phyloP scores from a whole-genome alignment of 2,329 filamentous ascomycete genomes.

The Penicillium vulpinum region DNA sequence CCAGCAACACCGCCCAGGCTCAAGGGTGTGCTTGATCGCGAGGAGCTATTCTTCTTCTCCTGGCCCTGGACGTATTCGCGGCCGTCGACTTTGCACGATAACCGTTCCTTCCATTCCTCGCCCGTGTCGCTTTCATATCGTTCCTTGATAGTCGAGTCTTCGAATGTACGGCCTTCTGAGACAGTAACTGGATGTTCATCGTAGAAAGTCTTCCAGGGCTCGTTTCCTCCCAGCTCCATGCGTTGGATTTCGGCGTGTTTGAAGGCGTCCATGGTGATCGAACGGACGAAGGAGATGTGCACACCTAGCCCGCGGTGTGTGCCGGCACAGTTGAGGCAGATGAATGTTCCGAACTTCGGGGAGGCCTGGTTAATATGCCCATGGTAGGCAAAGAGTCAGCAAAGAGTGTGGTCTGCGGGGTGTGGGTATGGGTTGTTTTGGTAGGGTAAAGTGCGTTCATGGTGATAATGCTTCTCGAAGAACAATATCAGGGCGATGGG shows the following conservation, averaged over 20 bases:
- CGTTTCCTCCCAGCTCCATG: slow-evolving; percentile 91
- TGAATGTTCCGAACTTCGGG: slow-evolving; percentile 97
- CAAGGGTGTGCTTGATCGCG: slow-evolving; percentile 31
- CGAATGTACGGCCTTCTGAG: slow-evolving; percentile 70
- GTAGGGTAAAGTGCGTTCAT: neutral
- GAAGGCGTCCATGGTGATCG: slow-evolving; percentile 98
- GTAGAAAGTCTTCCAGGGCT: slow-evolving; percentile 84
- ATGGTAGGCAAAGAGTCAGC: neutral
- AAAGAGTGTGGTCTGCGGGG: neutral
- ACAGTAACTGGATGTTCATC: slow-evolving; percentile 68
- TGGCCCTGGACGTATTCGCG: slow-evolving; percentile 77
- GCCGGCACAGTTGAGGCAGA: slow-evolving; percentile 93
- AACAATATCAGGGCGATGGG: neutral
- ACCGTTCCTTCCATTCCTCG: slow-evolving; percentile 91
- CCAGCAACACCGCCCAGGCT: slow-evolving; percentile 11
- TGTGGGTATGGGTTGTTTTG: neutral
- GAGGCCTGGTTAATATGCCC: slow-evolving; percentile 55
- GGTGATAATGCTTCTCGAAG: neutral
- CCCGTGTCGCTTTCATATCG: slow-evolving; percentile 86
- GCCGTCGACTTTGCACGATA: slow-evolving; percentile 85
- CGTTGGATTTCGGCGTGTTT: slow-evolving; percentile 88
- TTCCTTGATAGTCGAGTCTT: slow-evolving; percentile 85
- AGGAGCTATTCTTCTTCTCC: slow-evolving; percentile 52
- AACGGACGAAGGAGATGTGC: slow-evolving; percentile 97
- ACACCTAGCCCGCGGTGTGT: slow-evolving; percentile 93